These are phyloP conservation scores for Tolypocladium cylindrosporum DNA, from an alignment of 2,329 filamentous ascomycete species.

Conservation along the genomic window DNA sequence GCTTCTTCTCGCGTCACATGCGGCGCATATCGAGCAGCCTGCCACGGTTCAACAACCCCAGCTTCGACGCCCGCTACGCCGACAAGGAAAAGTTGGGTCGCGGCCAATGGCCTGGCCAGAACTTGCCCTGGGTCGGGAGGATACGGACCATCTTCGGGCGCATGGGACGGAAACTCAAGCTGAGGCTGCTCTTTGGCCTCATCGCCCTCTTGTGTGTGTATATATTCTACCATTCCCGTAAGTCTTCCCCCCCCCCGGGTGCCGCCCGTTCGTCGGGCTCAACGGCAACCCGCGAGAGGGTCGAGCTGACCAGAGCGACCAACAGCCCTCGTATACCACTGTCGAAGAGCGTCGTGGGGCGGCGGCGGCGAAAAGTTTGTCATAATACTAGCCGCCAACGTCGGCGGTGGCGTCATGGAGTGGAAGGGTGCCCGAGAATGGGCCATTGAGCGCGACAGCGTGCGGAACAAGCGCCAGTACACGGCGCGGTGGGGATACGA, in stretches of 20 bases:
- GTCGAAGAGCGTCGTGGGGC: slow-evolving; percentile 61
- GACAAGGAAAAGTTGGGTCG: slow-evolving; percentile 71
- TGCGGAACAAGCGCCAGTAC: slow-evolving; percentile 91
- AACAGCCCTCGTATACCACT: slow-evolving; percentile 46
- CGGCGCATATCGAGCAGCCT: slow-evolving; percentile 70
- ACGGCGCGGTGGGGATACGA: slow-evolving; percentile 85
- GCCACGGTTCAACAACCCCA: slow-evolving; percentile 58
- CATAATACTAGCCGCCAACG: slow-evolving; percentile 84
- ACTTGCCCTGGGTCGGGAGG: slow-evolving; percentile 35
- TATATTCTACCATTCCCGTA: slow-evolving; percentile 65
- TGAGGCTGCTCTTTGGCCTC: slow-evolving; percentile 49
- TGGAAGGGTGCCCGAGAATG: slow-evolving; percentile 97
- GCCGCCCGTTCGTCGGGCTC: neutral
- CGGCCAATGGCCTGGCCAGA: slow-evolving; percentile 36
- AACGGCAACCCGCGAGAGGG: too few relatives aligned
- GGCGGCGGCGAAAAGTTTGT: slow-evolving; percentile 88
- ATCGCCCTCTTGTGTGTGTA: slow-evolving; percentile 51
- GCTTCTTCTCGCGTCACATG: slow-evolving; percentile 81
- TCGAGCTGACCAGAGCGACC: slow-evolving; percentile 1
- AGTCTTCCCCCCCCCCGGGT: too few relatives aligned
- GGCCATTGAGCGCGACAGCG: slow-evolving; percentile 94
- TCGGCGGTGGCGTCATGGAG: slow-evolving; percentile 96
- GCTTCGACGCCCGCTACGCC: slow-evolving; percentile 41
- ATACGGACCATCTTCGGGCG: slow-evolving; percentile 35
- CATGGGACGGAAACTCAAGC: slow-evolving; percentile 55